Evolutionary conservation across 176 grass and related monocot genomes (phyloP), one percentile per base, ranked within the genome.

Genomic region (Ensete ventricosum): DNA sequence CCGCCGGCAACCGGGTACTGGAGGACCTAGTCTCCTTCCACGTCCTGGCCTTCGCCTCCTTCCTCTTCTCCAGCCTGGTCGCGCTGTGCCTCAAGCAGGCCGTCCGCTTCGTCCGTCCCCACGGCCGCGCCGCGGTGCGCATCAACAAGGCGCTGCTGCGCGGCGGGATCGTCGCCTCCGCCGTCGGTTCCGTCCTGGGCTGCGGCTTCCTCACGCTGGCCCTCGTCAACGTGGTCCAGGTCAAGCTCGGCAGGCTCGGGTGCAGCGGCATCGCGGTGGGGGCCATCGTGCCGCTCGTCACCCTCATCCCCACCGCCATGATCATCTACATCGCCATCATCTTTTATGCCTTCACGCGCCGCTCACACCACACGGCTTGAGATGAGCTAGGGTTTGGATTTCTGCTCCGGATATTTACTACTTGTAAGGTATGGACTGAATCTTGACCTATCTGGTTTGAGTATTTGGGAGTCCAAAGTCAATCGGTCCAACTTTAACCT

Each of bases 81-180:
- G 90, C 88, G 43, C 95, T 98, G 84, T 98, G 94, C 88, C 95
- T 98, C 77, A 98, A 93, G 86, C 95, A 89, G 90, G 78, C 87
- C 72, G 87, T 91, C 76, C 95, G 95, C 72, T 62, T 81, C 34
- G 80, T 74, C 58, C 77, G 26, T 14, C 80, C 55, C 22, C 75
- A 63, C 67, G 25, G 8, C 60, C 60, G 16, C 23, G 22, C 73
- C 77, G 81, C 79, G 0, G 76, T 77, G 17, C 82, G 84, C 75
- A 80, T 98, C 86, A 93, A 93, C 86, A 70, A 86, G 22, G 77
- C 62, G 52, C 67, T 80, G 53, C 94, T 91, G 14, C 90, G 94
- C 65, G 86, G 81, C 12, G 90, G 88, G 23, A 91, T 98, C 75
- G 27, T 98, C 14, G 82, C 84, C 2, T 93, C 77, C 9, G 86